Conservation (phyloP, 441 rosid genomes). For the Populus hybrid region DNA sequence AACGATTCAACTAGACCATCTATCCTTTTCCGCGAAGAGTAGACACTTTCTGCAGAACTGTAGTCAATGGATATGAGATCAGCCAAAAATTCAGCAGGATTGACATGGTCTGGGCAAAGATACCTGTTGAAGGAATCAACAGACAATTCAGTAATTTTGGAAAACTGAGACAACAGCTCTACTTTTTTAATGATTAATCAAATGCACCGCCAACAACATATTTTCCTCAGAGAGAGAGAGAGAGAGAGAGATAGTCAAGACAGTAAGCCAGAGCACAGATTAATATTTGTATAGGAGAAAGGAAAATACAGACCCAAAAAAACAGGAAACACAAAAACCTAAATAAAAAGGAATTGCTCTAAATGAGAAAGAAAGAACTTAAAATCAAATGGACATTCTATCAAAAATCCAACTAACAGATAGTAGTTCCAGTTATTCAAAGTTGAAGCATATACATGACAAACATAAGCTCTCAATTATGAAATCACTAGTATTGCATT, state of each 20-base stretch:
- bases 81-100: conserved; percentile 98
- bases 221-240: background rate
- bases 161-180: background rate
- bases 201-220: conserved; percentile 2
- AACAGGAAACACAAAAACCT: background rate
- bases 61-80: conserved; percentile 95
- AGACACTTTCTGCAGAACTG: conserved; percentile 76
- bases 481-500: background rate
- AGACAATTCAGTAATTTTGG: conserved; percentile 16
- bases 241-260: background rate
- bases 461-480: background rate
- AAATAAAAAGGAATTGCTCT: background rate
- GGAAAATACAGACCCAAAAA: background rate
- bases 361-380: background rate
- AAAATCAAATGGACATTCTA: conserved; percentile 1
- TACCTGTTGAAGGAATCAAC: conserved; percentile 50
- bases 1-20: conserved; percentile 87
- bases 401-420: background rate
- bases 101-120: conserved; percentile 74
- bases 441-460: background rate
- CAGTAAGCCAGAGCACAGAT: background rate
- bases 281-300: background rate
- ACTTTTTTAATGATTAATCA: background rate
- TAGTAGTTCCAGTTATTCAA: background rate
- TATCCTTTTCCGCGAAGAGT: conserved; percentile 76